Base-by-base conservation (phyloP, 371 early-diverging fungal genomes). In the Actinomortierella ambigua region DNA sequence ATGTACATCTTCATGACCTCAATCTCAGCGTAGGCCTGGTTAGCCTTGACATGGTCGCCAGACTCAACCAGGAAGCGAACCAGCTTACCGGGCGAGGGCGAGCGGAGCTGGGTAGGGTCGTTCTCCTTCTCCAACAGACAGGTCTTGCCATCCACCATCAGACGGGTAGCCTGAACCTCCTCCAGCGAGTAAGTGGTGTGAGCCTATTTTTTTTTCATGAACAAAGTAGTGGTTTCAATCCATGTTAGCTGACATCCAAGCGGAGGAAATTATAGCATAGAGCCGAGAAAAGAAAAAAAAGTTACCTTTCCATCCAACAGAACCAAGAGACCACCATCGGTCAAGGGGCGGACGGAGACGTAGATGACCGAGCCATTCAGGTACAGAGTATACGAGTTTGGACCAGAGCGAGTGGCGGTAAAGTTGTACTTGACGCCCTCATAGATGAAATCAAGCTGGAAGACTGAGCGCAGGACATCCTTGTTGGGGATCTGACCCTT, bases 1-100 rank as follows among this genome's bases (percentile, higher is more conserved):
- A 98, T 97, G 78, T 94, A 95, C 98, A 98, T 99, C 83, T 99
- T 99, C 99, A 99, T 99, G 66, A 98, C 98, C 88, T 99, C 99
- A 75, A 99, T 97, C 78, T 99, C 99, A 47, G 98, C 96, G 80
- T 91, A 97, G 3, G 95, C 95, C 68, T 96, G 90, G 55, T 95
- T 95, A 49, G 91, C 84, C 39, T 87, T 85, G 54, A 99, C 85
- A 62, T 95, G 95, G 62, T 87, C 90, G 40, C 98, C 98, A 46
- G 96, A 94, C 48, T 95, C 95, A 20, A 95, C 86, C 53, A 96
- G 81, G 77, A 90, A 92, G 34, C 96, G 85, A 40, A 97, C 95
- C 48, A 99, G 88, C 80, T 99, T 97, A 61, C 99, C 99, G n/a
- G 98, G 95, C 27, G 95, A 95, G 53, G 97, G 96, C 49, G 92